Conservation (phyloP, 345 rosid species). For the Eucalyptus brandiana region DNA sequence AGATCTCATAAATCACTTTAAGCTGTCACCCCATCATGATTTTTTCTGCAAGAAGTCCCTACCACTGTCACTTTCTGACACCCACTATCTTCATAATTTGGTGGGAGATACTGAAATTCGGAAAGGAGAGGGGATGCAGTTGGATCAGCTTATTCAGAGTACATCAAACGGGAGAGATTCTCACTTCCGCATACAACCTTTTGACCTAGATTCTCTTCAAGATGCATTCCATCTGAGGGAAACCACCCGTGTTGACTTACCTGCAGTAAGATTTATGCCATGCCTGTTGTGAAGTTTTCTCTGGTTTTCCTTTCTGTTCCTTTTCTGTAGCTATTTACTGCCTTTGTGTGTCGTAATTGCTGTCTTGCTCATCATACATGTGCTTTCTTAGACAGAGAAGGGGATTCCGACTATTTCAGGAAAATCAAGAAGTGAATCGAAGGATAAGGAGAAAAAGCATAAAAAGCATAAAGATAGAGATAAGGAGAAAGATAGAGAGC, state of each 20-base stretch:
- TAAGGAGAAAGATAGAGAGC: slow-evolving; percentile 85
- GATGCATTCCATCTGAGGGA: slow-evolving; percentile 79
- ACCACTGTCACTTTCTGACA: slow-evolving; percentile 60
- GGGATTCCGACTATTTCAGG: slow-evolving; percentile 72
- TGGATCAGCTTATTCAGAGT: slow-evolving; percentile 64
- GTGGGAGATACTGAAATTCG: slow-evolving; percentile 84
- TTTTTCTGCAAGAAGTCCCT: slow-evolving; percentile 81
- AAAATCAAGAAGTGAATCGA: slow-evolving; percentile 66
- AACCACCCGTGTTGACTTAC: slow-evolving; percentile 45
- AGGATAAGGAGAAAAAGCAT: slow-evolving; percentile 89
- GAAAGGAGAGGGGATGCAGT: slow-evolving; percentile 88
- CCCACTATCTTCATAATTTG: slow-evolving; percentile 71
- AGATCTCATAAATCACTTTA: slow-evolving; percentile 78
- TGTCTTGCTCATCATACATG: background rate
- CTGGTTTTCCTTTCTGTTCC: background rate
- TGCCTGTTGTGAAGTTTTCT: background rate
- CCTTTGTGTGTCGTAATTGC: background rate
- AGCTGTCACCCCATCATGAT: slow-evolving; percentile 60
- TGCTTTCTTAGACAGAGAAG: slow-evolving; percentile 48
- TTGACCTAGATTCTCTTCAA: slow-evolving; percentile 56
- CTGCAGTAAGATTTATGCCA: slow-evolving; percentile 35
- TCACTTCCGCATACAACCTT: slow-evolving; percentile 44
- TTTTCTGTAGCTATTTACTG: background rate
- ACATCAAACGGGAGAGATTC: slow-evolving; percentile 22
- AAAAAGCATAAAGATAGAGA: slow-evolving; percentile 82